phyloP scores from a whole-genome alignment of 2,329 filamentous ascomycete species.

The Botrytis cinerea region DNA sequence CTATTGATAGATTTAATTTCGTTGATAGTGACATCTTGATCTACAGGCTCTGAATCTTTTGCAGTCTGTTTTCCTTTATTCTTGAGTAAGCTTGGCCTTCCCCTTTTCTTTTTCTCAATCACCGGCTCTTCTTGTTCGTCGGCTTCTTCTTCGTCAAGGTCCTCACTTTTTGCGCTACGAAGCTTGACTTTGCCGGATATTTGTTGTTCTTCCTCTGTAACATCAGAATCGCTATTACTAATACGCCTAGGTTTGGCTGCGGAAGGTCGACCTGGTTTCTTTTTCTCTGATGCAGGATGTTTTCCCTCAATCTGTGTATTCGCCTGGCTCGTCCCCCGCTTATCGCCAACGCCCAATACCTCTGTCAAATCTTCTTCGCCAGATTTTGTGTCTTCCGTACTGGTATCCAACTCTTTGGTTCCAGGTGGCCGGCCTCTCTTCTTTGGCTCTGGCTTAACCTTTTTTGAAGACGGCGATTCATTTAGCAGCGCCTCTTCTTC shows the following conservation, averaged over 20 bases:
- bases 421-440: constrained; percentile 3
- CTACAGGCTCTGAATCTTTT: background rate
- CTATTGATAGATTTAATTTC: background rate
- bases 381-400: background rate
- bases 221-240: background rate
- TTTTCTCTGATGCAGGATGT: background rate
- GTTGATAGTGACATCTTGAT: background rate
- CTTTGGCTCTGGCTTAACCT: background rate
- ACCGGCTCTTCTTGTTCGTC: background rate
- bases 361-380: background rate
- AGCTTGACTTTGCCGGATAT: background rate
- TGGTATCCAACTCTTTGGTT: background rate
- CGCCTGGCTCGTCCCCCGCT: background rate
- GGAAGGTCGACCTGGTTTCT: constrained; percentile 6
- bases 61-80: background rate
- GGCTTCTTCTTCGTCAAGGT: background rate
- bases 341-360: too few species aligned
- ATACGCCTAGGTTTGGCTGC: background rate
- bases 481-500: background rate
- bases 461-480: background rate
- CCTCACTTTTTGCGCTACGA: background rate
- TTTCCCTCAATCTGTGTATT: background rate
- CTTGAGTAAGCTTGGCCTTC: constrained; percentile 12
- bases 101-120: constrained; percentile 18
- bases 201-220: background rate